Percentiles rank a stretch among this genome's conserved stretches.
These are phyloP conservation scores for Candida golubevii DNA, from an alignment of 805 yeast species.

Conservation along the genomic window DNA sequence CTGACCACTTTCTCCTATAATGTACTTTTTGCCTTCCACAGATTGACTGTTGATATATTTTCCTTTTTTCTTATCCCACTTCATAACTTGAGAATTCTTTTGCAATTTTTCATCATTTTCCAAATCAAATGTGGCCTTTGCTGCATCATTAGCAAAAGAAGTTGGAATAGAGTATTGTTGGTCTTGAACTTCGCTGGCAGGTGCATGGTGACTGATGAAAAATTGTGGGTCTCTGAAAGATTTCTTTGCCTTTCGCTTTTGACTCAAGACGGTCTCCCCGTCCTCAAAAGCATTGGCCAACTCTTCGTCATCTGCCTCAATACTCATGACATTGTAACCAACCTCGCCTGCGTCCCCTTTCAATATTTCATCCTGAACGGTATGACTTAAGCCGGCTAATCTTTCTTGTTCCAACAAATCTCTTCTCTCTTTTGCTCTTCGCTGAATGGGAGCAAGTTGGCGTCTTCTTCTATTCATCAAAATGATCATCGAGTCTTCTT, in stretches of 20 bases:
- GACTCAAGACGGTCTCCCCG: conserved; percentile 39
- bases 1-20: conserved; percentile 92
- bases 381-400: conserved; percentile 67
- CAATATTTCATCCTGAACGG: conserved; percentile 69
- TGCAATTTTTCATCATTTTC: conserved; percentile 70
- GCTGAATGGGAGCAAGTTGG: conserved; percentile 85
- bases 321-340: conserved; percentile 43
- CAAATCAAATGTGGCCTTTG: conserved; percentile 81
- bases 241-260: conserved; percentile 25
- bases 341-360: conserved; percentile 46
- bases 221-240: conserved; percentile 71
- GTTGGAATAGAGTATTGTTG: conserved; percentile 53
- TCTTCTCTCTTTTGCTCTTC: conserved; percentile 66
- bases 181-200: conserved; percentile 74
- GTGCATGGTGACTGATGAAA: conserved; percentile 87
- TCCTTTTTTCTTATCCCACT: conserved; percentile 93
- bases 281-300: conserved; percentile 48
- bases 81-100: conserved; percentile 66
- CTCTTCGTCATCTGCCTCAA: conserved; percentile 42
- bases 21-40: conserved; percentile 70
- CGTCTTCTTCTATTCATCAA: conserved; percentile 83
- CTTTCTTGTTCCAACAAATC: conserved; percentile 69
- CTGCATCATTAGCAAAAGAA: conserved; percentile 80
- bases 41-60: conserved; percentile 80
- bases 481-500: conserved; percentile 65